Evolutionary conservation across 345 rosid species (phyloP), one percentile per base, ranked within the genome.

Genomic region (Cardamine occulta): DNA sequence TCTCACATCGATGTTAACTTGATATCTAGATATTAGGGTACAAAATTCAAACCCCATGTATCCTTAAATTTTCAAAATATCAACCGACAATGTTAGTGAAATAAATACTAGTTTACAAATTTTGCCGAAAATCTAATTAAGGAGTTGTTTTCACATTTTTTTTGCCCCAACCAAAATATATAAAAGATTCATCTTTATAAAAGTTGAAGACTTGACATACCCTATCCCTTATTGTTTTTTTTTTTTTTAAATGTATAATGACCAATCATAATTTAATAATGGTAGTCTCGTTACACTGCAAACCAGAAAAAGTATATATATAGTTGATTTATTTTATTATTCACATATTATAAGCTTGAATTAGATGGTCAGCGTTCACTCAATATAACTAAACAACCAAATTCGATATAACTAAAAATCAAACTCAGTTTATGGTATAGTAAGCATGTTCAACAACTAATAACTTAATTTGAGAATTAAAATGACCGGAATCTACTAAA

Each of bases 141-240:
- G 19, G 19, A 67, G 45, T 59, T 28, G 73, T 49, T 59, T 74
- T 75, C 74, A 49, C 62, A 28, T 49, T 49, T 75, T 37, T 75
- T 44, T 48, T 18, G 18, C 45, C 73, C 44, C 61, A 60, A 13
- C 63, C 56, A 68, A 51, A 8, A 3, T 8, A 48, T 66, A 74
- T 28, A 49, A 48, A 66, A 67, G 62, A 47, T 35, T 74, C 53
- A 53, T 59, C 73, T 75, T 67, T 68, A 68, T 60, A 51, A 75
- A 67, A 74, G 73, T 56, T 74, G 72, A 49, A 65, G 78, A 65
- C 32, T 65, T 15, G 65, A 65, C 66, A 32, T 45, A 65, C 59
- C 34, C 6, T 53, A 55, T 53, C 77, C 21, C 63, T 53, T 72
- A 7, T 14, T 24, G 4, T 11, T 23, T 54, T 54, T 31, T 17